A percentile compares a stretch with the other conserved stretches of the same genome.
phyloP scores from a whole-genome alignment of 2,329 filamentous ascomycete genomes.

The Tolypocladium ophioglossoides region DNA sequence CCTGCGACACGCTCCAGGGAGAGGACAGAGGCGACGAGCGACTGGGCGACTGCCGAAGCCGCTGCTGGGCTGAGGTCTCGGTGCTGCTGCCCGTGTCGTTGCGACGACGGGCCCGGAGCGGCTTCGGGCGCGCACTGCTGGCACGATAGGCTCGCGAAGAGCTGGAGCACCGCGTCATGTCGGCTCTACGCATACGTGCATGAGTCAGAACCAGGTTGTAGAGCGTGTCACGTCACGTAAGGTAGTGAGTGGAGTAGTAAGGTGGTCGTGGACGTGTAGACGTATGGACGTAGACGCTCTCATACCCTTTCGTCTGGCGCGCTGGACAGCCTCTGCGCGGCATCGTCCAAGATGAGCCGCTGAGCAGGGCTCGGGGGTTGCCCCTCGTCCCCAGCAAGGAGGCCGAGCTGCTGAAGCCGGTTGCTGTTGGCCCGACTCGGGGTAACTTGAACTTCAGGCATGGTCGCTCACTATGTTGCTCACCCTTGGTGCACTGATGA shows the following conservation, averaged over 20 bases:
- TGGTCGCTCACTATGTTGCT: background rate
- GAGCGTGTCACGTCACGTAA: background rate
- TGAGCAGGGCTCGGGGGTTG: background rate
- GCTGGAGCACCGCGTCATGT: conserved; percentile 2
- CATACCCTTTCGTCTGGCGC: background rate
- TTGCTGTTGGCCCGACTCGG: background rate
- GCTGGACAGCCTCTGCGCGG: background rate
- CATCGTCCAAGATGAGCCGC: background rate
- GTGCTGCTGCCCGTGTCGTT: background rate
- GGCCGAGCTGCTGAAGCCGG: background rate
- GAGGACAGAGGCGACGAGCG: background rate
- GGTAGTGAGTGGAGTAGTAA: too few species aligned
- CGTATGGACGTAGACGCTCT: too few species aligned
- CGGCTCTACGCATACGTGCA: background rate
- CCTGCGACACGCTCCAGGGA: background rate
- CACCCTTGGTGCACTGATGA: background rate
- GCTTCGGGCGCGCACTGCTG: background rate
- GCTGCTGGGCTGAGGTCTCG: background rate
- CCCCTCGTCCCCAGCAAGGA: background rate
- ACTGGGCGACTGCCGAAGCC: background rate
- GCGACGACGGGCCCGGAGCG: background rate
- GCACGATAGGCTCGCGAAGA: background rate
- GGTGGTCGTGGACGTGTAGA: too few species aligned
- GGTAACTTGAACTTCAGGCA: background rate
- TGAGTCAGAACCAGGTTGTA: background rate